Evolutionary conservation across 2,329 filamentous ascomycete genomes (phyloP).

Genomic region (Helotiales sp.): DNA sequence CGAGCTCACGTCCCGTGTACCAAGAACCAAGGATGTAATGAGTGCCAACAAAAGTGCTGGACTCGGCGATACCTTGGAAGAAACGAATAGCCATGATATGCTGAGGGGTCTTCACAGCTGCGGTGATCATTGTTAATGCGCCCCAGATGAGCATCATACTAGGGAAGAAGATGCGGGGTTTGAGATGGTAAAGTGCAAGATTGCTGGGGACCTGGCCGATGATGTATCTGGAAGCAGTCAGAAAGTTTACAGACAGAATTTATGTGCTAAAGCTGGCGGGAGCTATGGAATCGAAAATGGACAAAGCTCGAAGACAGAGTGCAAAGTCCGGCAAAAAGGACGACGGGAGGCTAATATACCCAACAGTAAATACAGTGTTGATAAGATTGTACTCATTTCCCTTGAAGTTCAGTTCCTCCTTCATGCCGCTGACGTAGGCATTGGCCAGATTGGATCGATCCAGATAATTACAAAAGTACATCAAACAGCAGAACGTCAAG

Average conservation of each 20-base stretch:
- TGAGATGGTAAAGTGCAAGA: slow-evolving; percentile 65
- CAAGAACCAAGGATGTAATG: slow-evolving; percentile 66
- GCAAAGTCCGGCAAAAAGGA: not conserved
- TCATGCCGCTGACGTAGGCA: slow-evolving; percentile 60
- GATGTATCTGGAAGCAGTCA: slow-evolving; percentile 45
- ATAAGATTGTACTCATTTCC: slow-evolving; percentile 58
- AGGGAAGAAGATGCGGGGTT: slow-evolving; percentile 68
- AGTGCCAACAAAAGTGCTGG: slow-evolving; percentile 60
- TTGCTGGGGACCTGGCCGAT: slow-evolving; percentile 67
- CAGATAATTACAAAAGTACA: slow-evolving; percentile 47
- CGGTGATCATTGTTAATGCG: slow-evolving; percentile 65
- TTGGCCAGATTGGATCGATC: slow-evolving; percentile 58
- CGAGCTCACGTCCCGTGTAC: slow-evolving; percentile 65
- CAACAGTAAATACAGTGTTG: slow-evolving; percentile 52
- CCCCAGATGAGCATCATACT: slow-evolving; percentile 69
- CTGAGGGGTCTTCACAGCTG: slow-evolving; percentile 54
- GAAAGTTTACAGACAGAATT: not conserved
- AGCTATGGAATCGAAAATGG: not conserved
- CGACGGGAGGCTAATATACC: slow-evolving; percentile 24
- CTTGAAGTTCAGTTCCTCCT: slow-evolving; percentile 54
- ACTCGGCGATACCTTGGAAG: slow-evolving; percentile 60
- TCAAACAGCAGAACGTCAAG: slow-evolving; percentile 47
- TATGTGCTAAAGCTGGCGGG: not conserved
- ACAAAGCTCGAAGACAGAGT: not conserved
- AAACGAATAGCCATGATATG: slow-evolving; percentile 65